phyloP scores from a whole-genome alignment of 2,329 filamentous ascomycete genomes.

The Diaporthe aspalathi region DNA sequence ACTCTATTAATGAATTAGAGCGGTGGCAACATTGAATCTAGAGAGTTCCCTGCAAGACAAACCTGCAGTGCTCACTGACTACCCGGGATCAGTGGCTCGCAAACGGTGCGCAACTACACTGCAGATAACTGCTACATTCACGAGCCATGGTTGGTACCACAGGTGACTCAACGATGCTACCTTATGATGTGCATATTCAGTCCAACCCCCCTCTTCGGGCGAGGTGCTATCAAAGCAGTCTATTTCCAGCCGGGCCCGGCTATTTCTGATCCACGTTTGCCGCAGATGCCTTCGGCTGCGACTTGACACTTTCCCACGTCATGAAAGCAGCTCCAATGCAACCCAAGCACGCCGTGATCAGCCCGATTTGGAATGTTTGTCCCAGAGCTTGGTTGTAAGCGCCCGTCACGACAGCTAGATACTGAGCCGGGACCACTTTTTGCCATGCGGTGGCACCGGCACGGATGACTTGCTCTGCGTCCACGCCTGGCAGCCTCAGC shows the following conservation, averaged over 20 bases:
- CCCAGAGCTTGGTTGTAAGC: background rate
- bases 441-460: slow-evolving; percentile 15
- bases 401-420: background rate
- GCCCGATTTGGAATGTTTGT: background rate
- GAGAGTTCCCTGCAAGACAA: background rate
- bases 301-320: slow-evolving; percentile 15
- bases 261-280: background rate
- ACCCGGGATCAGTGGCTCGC: background rate
- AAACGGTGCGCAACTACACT: too few species aligned
- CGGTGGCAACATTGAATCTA: background rate
- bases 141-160: too few species aligned
- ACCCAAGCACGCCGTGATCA: slow-evolving; percentile 8
- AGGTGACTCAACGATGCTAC: background rate
- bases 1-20: background rate
- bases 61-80: background rate
- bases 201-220: background rate
- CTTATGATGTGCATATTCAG: background rate
- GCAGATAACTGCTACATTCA: too few species aligned
- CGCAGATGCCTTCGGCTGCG: background rate
- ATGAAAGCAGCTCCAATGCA: slow-evolving; percentile 9
- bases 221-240: background rate
- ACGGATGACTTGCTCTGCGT: background rate
- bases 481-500: background rate
- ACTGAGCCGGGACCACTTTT: background rate
- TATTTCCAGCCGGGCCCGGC: background rate